These are phyloP conservation scores for Polytrichum formosum DNA, from an alignment of 225 moss, liverwort and hornwort genomes.

Conservation along the genomic window DNA sequence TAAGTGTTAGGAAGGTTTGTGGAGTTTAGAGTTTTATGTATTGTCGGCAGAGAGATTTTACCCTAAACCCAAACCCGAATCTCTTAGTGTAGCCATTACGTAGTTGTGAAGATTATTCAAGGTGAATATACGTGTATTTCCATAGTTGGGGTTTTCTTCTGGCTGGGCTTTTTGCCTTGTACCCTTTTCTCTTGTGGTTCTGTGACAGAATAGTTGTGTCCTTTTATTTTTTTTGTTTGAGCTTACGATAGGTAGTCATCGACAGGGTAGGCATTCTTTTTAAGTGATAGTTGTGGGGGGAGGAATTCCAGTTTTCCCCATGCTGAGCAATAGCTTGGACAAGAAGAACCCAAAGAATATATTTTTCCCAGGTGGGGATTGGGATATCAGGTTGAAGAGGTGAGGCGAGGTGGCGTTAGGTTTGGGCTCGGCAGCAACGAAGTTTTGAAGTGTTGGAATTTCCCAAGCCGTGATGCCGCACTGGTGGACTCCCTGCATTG, in stretches of 20 bases:
- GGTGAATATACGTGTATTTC: too few species aligned
- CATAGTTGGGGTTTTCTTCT: neutral
- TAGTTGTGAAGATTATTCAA: neutral
- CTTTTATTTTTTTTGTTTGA: neutral
- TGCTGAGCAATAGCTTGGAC: neutral
- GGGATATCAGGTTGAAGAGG: neutral
- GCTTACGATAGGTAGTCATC: neutral
- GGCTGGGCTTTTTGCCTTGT: neutral
- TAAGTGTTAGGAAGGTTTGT: neutral
- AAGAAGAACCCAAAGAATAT: neutral
- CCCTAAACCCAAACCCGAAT: neutral
- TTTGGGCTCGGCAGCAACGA: neutral
- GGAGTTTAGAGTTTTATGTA: neutral
- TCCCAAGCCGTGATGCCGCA: slow-evolving; percentile 46
- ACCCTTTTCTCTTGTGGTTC: neutral
- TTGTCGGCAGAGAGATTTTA: neutral
- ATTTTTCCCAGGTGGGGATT: neutral
- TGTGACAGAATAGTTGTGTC: neutral
- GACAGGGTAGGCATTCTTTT: too few species aligned
- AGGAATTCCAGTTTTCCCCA: too few species aligned
- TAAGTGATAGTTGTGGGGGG: too few species aligned
- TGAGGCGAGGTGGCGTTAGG: neutral
- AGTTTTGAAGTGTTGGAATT: neutral
- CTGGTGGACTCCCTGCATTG: slow-evolving; percentile 66
- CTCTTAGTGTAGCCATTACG: neutral